A percentile compares a stretch with the other conserved stretches of the same genome.
Conservation (phyloP, 108 stramenopile species). For the Bacterosira constricta region DNA sequence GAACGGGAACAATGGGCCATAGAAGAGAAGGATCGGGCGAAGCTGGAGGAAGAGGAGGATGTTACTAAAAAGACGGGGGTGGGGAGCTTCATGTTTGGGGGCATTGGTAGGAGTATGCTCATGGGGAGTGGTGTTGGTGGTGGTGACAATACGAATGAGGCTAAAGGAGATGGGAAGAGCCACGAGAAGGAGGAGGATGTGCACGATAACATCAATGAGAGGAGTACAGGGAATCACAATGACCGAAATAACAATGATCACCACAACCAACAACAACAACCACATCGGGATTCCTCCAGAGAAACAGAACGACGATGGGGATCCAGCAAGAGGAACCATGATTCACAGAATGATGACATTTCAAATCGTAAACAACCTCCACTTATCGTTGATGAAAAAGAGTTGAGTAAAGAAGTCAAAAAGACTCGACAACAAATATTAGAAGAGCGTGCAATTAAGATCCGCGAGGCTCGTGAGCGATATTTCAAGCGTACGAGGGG, state of each 20-base stretch:
- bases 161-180: background rate
- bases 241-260: background rate
- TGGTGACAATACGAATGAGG: background rate
- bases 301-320: slow-evolving; percentile 10
- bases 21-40: slow-evolving; percentile 57
- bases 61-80: slow-evolving; percentile 56
- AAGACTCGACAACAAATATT: slow-evolving; percentile 26
- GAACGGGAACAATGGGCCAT: slow-evolving; percentile 74
- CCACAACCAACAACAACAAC: background rate
- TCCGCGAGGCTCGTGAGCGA: slow-evolving; percentile 35
- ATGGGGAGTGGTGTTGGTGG: slow-evolving; percentile 22
- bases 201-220: too few relatives aligned
- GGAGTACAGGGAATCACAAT: too few relatives aligned
- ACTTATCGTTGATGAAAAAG: background rate
- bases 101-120: slow-evolving; percentile 59
- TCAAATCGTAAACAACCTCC: background rate
- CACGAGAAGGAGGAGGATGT: background rate
- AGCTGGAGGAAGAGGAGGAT: slow-evolving; percentile 66
- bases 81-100: slow-evolving; percentile 68
- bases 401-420: background rate
- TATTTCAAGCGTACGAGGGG: slow-evolving; percentile 31
- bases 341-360: background rate
- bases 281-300: slow-evolving; percentile 5
- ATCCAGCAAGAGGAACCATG: background rate
- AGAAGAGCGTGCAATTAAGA: slow-evolving; percentile 41